phyloP scores from a whole-genome alignment of 805 yeast species.

The Teunomyces panamensis region DNA sequence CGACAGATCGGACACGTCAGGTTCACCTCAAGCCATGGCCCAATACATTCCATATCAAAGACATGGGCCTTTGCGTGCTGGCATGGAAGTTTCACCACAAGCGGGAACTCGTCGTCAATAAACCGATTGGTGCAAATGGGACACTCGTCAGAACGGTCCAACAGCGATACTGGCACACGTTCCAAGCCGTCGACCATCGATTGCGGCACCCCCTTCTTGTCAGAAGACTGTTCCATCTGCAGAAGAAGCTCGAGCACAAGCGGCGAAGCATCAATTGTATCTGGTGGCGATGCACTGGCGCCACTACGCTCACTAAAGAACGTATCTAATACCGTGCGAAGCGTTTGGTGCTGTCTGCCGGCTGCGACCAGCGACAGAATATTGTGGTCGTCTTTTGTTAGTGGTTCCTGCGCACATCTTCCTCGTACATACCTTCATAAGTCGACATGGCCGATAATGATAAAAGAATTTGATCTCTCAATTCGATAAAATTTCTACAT shows the following conservation, averaged over 20 bases:
- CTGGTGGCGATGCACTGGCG: slow-evolving; percentile 25
- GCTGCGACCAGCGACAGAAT: slow-evolving; percentile 13
- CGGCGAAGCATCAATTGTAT: slow-evolving; percentile 16
- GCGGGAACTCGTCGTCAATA: slow-evolving; percentile 69
- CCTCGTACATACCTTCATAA: slow-evolving; percentile 38
- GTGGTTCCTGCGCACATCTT: slow-evolving; percentile 1
- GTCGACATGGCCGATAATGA: slow-evolving; percentile 28
- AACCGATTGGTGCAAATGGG: slow-evolving; percentile 81
- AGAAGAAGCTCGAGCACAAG: slow-evolving; percentile 25
- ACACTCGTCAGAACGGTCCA: slow-evolving; percentile 59
- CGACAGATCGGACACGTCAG: slow-evolving; percentile 87
- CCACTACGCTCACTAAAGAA: slow-evolving; percentile 20
- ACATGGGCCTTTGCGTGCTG: slow-evolving; percentile 50
- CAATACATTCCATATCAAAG: slow-evolving; percentile 87
- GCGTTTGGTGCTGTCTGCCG: slow-evolving; percentile 22
- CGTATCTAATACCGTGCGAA: slow-evolving; percentile 31
- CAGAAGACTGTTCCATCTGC: slow-evolving; percentile 7
- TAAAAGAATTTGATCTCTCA: no score
- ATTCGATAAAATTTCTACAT: no score
- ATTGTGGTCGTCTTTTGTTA: slow-evolving; percentile 37
- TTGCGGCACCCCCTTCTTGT: slow-evolving; percentile 57
- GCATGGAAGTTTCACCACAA: slow-evolving; percentile 77
- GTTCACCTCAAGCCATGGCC: slow-evolving; percentile 79
- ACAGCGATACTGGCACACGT: slow-evolving; percentile 45
- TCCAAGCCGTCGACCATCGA: slow-evolving; percentile 74